Evolutionary conservation across 2,329 filamentous ascomycete species (phyloP), one percentile per base, ranked within the genome.

Genomic region (Colletotrichum tropicicola): DNA sequence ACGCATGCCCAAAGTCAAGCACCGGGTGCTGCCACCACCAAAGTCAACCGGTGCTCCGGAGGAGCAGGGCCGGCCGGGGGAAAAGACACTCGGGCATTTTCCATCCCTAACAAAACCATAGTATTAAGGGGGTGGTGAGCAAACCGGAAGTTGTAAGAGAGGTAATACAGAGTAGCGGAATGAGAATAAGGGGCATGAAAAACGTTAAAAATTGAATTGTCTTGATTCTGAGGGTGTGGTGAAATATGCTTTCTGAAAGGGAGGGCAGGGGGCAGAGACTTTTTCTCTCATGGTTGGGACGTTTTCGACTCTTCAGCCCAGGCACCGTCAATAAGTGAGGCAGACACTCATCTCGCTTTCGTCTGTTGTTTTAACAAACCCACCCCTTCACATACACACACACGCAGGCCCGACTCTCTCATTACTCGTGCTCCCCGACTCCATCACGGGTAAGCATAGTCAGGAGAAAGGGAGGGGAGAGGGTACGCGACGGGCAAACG

Each of bases 161-260:
- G n/a, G n/a, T n/a, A n/a, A n/a, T n/a, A n/a, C n/a, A n/a, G n/a
- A 23, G 25, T 17, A 41, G 21, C 19, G 19, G 25, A 28, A 12
- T 37, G 12, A 21, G 47, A 27, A 28, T 1, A 35, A 15, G 27
- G 21, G 17, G 57, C 56, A 61, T 55, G 48, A 65, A 61, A 65
- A 54, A 65, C 23, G 41, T 35, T 55, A 61, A 55, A 47, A 59
- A 49, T 54, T 35, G 19, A 57, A 27, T 48, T 44, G 56, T 61
- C 44, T 65, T 47, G 27, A 30, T 21, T 28, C 35, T 55, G 43
- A 54, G 56, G 61, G 61, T 65, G 61, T 61, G 30, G 15, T 45
- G 43, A 28, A 37, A 37, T 25, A 27, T 37, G 41, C 15, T 37
- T 37, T 49, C 6, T 43, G 9, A 17, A 10, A 2, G 10, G n/a